phyloP scores from a whole-genome alignment of 2,329 filamentous ascomycete genomes.

The Alternaria incomplexa region DNA sequence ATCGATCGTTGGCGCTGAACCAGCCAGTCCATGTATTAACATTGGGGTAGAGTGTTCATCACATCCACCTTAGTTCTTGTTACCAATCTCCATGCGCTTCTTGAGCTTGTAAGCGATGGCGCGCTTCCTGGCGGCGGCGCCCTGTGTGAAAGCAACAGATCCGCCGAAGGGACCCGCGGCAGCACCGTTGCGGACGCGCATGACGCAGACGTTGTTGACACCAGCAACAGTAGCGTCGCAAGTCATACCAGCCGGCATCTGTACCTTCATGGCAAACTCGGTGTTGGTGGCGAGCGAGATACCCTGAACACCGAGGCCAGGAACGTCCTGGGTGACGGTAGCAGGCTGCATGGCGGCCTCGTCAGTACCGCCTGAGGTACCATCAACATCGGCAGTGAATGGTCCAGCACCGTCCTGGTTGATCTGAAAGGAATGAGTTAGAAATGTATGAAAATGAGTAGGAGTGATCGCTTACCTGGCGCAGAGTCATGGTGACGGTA shows the following conservation, averaged over 20 bases:
- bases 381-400: slow-evolving; percentile 65
- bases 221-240: slow-evolving; percentile 67
- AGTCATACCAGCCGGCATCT: slow-evolving; percentile 72
- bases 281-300: slow-evolving; percentile 64
- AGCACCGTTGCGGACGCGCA: slow-evolving; percentile 67
- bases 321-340: slow-evolving; percentile 65
- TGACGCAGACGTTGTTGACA: slow-evolving; percentile 68
- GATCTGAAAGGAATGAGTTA: slow-evolving; percentile 43
- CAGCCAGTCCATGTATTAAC: slow-evolving; percentile 14
- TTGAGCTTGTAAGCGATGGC: slow-evolving; percentile 62
- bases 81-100: slow-evolving; percentile 46
- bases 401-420: slow-evolving; percentile 75
- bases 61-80: slow-evolving; percentile 23
- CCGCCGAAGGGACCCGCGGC: slow-evolving; percentile 71
- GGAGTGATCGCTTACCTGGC: slow-evolving; percentile 52
- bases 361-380: slow-evolving; percentile 68
- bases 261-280: slow-evolving; percentile 68
- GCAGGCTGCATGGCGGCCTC: slow-evolving; percentile 65
- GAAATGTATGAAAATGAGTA: background rate
- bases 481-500: slow-evolving; percentile 67
- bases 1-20: slow-evolving; percentile 15
- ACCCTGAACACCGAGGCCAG: slow-evolving; percentile 63
- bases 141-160: slow-evolving; percentile 69
- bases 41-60: background rate
- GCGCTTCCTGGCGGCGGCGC: slow-evolving; percentile 63